Conservation (phyloP, 2,329 filamentous ascomycete genomes). For the Macrophomina pseudophaseolina region DNA sequence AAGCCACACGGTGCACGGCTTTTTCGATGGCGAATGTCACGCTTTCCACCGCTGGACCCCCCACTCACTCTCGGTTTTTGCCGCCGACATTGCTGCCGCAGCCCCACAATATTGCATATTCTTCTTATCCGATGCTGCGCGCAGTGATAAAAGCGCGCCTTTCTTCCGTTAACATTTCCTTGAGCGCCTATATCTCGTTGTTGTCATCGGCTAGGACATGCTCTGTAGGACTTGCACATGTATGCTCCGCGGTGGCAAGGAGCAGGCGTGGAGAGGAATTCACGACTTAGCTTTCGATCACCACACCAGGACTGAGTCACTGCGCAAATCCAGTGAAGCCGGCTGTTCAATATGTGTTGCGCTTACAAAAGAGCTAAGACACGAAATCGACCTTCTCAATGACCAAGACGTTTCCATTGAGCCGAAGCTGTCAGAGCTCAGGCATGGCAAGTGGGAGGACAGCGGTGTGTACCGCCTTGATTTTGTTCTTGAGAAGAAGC, state of each 20-base stretch:
- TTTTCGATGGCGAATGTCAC: too few relatives aligned
- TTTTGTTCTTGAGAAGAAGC: slow-evolving; percentile 18
- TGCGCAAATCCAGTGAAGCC: slow-evolving; percentile 19
- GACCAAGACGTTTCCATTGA: slow-evolving; percentile 3
- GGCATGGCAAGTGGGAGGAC: neutral
- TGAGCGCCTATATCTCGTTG: too few relatives aligned
- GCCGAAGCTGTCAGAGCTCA: slow-evolving; percentile 8
- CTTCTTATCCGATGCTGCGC: too few relatives aligned
- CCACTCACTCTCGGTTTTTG: too few relatives aligned
- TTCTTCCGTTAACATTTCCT: too few relatives aligned
- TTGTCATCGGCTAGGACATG: neutral
- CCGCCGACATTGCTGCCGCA: too few relatives aligned
- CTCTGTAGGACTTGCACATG: slow-evolving; percentile 26
- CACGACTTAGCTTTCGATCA: slow-evolving; percentile 29
- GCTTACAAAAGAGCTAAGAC: slow-evolving; percentile 15
- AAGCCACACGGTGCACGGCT: too few relatives aligned
- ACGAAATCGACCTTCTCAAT: slow-evolving; percentile 14
- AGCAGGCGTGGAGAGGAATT: slow-evolving; percentile 27
- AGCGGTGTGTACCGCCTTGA: slow-evolving; percentile 22
- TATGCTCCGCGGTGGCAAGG: slow-evolving; percentile 28
- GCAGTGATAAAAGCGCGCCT: too few relatives aligned
- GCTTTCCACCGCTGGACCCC: too few relatives aligned
- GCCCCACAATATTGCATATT: too few relatives aligned
- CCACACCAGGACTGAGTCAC: slow-evolving; percentile 17
- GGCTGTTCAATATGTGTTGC: slow-evolving; percentile 28